These are phyloP conservation scores for Metarhizium brunneum DNA, from an alignment of 2,329 filamentous ascomycete genomes.

Conservation along the genomic window DNA sequence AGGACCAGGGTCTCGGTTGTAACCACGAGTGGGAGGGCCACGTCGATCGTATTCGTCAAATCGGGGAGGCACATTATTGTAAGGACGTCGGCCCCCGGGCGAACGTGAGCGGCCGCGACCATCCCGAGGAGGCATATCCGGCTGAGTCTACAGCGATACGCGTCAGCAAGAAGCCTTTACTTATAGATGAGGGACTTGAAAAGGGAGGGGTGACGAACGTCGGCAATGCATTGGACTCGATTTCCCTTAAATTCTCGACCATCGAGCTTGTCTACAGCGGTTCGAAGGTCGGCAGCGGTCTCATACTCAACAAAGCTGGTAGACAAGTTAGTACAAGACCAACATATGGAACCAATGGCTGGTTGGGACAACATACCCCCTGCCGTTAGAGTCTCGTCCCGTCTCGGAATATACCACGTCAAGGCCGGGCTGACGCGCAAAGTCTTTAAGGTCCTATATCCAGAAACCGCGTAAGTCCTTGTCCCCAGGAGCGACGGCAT, in stretches of 20 bases:
- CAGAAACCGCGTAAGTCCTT: conserved; percentile 73
- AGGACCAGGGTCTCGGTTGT: conserved; percentile 58
- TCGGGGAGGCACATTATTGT: conserved; percentile 41
- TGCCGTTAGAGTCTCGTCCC: conserved; percentile 80
- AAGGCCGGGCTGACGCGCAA: conserved; percentile 90
- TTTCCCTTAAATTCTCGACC: conserved; percentile 86
- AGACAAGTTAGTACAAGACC: background rate
- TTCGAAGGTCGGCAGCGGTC: conserved; percentile 78
- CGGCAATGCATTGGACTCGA: conserved; percentile 74
- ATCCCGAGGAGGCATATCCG: conserved; percentile 62
- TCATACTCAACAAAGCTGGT: conserved; percentile 96
- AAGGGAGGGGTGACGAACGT: conserved; percentile 52
- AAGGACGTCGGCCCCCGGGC: conserved; percentile 49
- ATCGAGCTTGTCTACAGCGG: conserved; percentile 91
- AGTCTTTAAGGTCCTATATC: conserved; percentile 98
- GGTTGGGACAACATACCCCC: conserved; percentile 57
- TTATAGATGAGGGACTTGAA: background rate
- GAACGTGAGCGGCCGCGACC: conserved; percentile 68
- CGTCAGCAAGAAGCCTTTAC: background rate
- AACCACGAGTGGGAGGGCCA: conserved; percentile 53
- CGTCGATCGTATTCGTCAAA: conserved; percentile 78
- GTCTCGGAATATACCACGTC: conserved; percentile 99
- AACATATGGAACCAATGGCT: conserved; percentile 5
- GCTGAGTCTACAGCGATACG: conserved; percentile 53
- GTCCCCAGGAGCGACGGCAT: conserved; percentile 39